Evolutionary conservation across 2,329 filamentous ascomycete genomes (phyloP).

Genomic region (Fusarium sp.): DNA sequence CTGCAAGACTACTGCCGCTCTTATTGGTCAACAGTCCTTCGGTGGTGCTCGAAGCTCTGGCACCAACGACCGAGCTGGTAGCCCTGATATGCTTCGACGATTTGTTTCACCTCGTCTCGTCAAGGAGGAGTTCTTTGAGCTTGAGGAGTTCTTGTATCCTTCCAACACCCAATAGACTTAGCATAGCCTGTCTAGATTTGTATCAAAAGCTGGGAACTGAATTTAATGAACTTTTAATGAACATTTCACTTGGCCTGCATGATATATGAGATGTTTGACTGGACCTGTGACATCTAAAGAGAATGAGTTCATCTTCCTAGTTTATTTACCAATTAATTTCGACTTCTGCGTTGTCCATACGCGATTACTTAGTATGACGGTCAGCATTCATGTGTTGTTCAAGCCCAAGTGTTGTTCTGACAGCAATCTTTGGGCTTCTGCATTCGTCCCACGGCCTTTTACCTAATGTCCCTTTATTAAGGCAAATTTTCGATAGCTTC

Average conservation of each 20-base stretch:
- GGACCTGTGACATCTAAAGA: fast-evolving
- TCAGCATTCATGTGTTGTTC: no score
- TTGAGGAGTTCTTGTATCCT: constrained; percentile 60
- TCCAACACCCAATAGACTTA: constrained; percentile 58
- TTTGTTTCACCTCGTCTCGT: constrained; percentile 65
- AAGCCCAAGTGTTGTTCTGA: no score
- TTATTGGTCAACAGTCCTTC: constrained; percentile 69
- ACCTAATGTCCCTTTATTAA: no score
- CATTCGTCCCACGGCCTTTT: no score
- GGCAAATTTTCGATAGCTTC: no score
- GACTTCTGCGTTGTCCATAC: no score
- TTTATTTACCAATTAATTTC: no score
- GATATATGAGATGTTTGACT: background rate
- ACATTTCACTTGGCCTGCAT: fast-evolving
- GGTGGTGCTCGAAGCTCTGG: constrained; percentile 65
- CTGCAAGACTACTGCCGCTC: constrained; percentile 68
- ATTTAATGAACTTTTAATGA: constrained; percentile 27
- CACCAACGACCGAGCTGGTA: constrained; percentile 69
- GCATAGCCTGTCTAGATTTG: constrained; percentile 19
- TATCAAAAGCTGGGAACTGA: constrained; percentile 23
- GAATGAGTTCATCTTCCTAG: no score
- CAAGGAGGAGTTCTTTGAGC: constrained; percentile 61
- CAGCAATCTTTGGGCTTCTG: no score
- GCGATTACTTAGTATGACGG: no score
- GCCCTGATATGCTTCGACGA: constrained; percentile 60